Evolutionary conservation across 163 green algal genomes (phyloP).

Genomic region (Volvox carteri): DNA sequence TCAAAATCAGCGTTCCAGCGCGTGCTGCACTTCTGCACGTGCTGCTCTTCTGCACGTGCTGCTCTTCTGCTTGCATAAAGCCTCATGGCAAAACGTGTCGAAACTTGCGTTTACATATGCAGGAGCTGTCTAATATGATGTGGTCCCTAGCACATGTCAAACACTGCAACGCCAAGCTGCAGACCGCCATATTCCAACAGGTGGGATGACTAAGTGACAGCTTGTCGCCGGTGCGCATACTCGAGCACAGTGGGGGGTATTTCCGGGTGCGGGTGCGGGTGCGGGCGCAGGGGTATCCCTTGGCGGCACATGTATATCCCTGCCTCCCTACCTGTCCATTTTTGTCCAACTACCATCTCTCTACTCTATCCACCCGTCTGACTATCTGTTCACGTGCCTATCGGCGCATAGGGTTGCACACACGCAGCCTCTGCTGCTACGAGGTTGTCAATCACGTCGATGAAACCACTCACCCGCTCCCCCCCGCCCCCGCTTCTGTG

Average conservation of each 20-base stretch:
- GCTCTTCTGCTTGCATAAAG: background rate
- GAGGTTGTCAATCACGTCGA: too few relatives aligned
- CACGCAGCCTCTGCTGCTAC: too few relatives aligned
- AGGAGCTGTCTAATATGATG: slow-evolving; percentile 64
- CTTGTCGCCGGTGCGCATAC: too few relatives aligned
- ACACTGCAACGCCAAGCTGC: background rate
- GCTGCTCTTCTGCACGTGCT: background rate
- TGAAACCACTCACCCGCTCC: too few relatives aligned
- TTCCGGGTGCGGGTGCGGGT: background rate
- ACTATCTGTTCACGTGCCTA: too few relatives aligned
- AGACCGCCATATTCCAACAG: background rate
- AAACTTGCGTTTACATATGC: background rate
- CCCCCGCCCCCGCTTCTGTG: too few relatives aligned
- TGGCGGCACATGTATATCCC: background rate
- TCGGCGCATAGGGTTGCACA: too few relatives aligned
- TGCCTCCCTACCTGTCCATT: background rate
- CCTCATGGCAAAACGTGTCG: too few relatives aligned
- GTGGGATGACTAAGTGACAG: too few relatives aligned
- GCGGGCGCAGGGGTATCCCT: background rate
- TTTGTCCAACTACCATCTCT: too few relatives aligned
- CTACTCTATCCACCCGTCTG: background rate
- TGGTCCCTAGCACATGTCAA: slow-evolving; percentile 56
- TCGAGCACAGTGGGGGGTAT: background rate
- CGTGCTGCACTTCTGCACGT: background rate
- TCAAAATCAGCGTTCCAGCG: background rate